Evolutionary conservation across 1,284 basidiomycete species (phyloP).

Genomic region (Ganoderma lingzhi): DNA sequence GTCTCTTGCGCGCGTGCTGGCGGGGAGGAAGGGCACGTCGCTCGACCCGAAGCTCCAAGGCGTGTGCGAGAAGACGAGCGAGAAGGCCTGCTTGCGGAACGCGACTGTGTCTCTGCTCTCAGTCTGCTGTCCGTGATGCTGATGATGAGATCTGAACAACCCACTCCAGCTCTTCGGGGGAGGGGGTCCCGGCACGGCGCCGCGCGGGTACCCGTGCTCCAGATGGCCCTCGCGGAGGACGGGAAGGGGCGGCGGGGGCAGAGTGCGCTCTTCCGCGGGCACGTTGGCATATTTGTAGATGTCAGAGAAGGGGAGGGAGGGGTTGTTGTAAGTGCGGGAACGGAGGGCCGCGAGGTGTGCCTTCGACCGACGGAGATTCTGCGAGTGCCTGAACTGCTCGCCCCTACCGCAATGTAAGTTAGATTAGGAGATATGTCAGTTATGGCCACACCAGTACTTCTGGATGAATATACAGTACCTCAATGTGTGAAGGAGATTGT

Average conservation of each 20-base stretch:
- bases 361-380: slow-evolving; percentile 57
- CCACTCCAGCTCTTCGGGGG: slow-evolving; percentile 39
- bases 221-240: slow-evolving; percentile 35
- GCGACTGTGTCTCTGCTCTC: slow-evolving; percentile 39
- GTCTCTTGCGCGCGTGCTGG: neutral
- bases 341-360: slow-evolving; percentile 41
- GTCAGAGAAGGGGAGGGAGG: slow-evolving; percentile 43
- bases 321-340: slow-evolving; percentile 35
- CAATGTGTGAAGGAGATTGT: slow-evolving; percentile 36
- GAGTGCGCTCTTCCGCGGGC: slow-evolving; percentile 7
- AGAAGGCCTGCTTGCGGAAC: slow-evolving; percentile 63
- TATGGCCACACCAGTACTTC: neutral
- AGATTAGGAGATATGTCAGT: neutral
- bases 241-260: slow-evolving; percentile 23
- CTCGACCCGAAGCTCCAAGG: slow-evolving; percentile 32
- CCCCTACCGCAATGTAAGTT: slow-evolving; percentile 49
- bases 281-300: slow-evolving; percentile 36
- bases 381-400: slow-evolving; percentile 70
- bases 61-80: slow-evolving; percentile 52
- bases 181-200: slow-evolving; percentile 38
- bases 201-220: slow-evolving; percentile 38
- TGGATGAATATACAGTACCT: slow-evolving; percentile 26
- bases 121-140: slow-evolving; percentile 21
- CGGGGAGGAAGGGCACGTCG: slow-evolving; percentile 22
- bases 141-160: slow-evolving; percentile 27